Evolutionary conservation across 306 rosid species (phyloP).

Genomic region (Lathyrus oleraceus): DNA sequence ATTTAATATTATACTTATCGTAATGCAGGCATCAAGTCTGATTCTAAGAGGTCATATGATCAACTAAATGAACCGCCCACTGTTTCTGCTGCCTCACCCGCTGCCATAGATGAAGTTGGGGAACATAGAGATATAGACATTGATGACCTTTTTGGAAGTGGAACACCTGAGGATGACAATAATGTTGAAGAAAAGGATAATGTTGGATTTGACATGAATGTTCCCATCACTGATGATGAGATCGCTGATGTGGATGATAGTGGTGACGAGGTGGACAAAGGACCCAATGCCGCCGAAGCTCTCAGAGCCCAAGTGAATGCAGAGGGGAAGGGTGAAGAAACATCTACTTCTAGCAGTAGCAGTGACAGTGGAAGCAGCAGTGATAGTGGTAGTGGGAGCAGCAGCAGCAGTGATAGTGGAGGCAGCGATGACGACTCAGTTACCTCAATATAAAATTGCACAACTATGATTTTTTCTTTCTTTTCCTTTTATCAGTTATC

Average conservation of each 20-base stretch:
- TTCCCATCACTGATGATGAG: constrained; percentile 71
- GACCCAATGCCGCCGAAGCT: constrained; percentile 87
- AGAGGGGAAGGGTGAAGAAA: constrained; percentile 58
- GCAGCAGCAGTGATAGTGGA: constrained; percentile 77
- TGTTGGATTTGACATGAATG: constrained; percentile 58
- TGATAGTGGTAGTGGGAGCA: constrained; percentile 49
- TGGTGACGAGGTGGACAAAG: constrained; percentile 82
- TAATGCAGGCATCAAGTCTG: constrained; percentile 58
- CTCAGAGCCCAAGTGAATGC: constrained; percentile 79
- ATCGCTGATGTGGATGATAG: constrained; percentile 91
- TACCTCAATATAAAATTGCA: constrained; percentile 58
- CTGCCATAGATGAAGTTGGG: constrained; percentile 57
- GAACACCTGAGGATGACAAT: constrained; percentile 60
- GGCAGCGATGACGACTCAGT: constrained; percentile 87
- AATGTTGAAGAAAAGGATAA: constrained; percentile 62
- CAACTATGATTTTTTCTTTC: neutral
- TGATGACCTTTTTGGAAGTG: constrained; percentile 68
- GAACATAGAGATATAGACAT: constrained; percentile 55
- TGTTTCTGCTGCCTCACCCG: constrained; percentile 52
- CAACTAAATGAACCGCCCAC: constrained; percentile 50
- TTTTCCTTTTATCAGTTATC: neutral
- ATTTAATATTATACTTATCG: constrained; percentile 36
- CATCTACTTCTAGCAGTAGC: constrained; percentile 77
- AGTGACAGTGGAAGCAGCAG: constrained; percentile 76
- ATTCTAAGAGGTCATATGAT: constrained; percentile 49